A percentile compares a stretch with the other conserved stretches of the same genome.
Evolutionary conservation across 225 moss, liverwort and hornwort genomes (phyloP).

Genomic region (Antitrichia curtipendula): DNA sequence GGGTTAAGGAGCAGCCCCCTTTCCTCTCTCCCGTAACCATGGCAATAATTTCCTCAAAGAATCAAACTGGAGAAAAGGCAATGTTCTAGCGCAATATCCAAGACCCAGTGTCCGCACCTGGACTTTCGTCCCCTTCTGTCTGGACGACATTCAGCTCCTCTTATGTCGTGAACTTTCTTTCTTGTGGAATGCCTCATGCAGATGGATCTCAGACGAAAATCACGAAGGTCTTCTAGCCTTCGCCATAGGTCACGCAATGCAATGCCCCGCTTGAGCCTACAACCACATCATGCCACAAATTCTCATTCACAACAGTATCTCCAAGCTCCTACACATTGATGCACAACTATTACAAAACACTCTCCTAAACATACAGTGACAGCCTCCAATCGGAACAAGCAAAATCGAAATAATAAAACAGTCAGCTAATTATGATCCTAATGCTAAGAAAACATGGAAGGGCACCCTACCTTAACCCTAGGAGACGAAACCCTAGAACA

Average conservation of each 20-base stretch:
- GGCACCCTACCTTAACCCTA: neutral
- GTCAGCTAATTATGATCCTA: neutral
- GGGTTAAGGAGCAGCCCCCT: neutral
- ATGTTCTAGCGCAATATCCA: neutral
- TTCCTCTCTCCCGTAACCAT: neutral
- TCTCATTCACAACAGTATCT: neutral
- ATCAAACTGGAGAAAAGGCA: neutral
- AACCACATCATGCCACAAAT: neutral
- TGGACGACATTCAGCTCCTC: conserved; percentile 23
- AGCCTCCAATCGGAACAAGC: neutral
- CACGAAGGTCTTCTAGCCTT: neutral
- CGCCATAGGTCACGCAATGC: neutral
- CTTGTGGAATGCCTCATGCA: conserved; percentile 10
- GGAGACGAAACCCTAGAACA: neutral
- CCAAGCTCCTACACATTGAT: neutral
- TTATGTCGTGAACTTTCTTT: neutral
- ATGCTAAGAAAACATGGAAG: neutral
- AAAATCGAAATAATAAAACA: neutral
- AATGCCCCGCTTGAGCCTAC: neutral
- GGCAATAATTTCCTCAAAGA: neutral
- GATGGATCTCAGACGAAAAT: neutral
- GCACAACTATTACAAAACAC: neutral
- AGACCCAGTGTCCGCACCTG: conserved; percentile 2
- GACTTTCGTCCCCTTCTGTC: conserved; percentile 41
- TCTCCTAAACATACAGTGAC: neutral